These are phyloP conservation scores for Nakazawaea ishiwadae DNA, from an alignment of 805 yeast species.

Conservation along the genomic window DNA sequence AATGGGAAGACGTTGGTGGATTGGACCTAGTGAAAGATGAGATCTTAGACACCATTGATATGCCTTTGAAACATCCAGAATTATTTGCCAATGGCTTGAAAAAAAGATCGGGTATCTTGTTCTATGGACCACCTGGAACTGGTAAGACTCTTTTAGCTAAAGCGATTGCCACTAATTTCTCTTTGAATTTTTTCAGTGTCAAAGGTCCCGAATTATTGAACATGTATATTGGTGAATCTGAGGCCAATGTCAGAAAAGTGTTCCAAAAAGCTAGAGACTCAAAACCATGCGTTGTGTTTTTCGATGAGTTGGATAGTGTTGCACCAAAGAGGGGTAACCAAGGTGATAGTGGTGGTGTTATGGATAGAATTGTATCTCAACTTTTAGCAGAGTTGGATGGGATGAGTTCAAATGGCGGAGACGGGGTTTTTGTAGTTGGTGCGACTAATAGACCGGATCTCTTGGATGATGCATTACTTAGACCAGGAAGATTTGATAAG, in stretches of 20 bases:
- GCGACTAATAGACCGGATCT: slow-evolving; percentile 97
- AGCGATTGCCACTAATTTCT: slow-evolving; percentile 94
- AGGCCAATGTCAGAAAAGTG: slow-evolving; percentile 92
- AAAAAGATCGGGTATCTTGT: slow-evolving; percentile 88
- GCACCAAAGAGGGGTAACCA: slow-evolving; percentile 98
- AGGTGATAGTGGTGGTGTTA: slow-evolving; percentile 98
- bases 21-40: slow-evolving; percentile 86
- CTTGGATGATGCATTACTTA: slow-evolving; percentile 84
- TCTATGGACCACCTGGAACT: slow-evolving; percentile 98
- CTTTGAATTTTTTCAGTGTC: slow-evolving; percentile 90
- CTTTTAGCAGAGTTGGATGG: slow-evolving; percentile 93
- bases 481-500: slow-evolving; percentile 96
- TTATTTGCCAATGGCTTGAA: slow-evolving; percentile 84
- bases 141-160: slow-evolving; percentile 95
- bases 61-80: slow-evolving; percentile 93
- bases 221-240: slow-evolving; percentile 98
- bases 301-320: slow-evolving; percentile 95
- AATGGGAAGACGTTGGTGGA: slow-evolving; percentile 98
- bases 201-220: slow-evolving; percentile 96
- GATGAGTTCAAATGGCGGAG: slow-evolving; percentile 77
- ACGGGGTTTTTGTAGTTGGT: slow-evolving; percentile 97
- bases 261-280: slow-evolving; percentile 96
- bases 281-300: slow-evolving; percentile 94
- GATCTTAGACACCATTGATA: slow-evolving; percentile 90
- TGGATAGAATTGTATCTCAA: slow-evolving; percentile 98